Evolutionary conservation across 2,329 filamentous ascomycete genomes (phyloP).

Genomic region (Botrytis medusae): DNA sequence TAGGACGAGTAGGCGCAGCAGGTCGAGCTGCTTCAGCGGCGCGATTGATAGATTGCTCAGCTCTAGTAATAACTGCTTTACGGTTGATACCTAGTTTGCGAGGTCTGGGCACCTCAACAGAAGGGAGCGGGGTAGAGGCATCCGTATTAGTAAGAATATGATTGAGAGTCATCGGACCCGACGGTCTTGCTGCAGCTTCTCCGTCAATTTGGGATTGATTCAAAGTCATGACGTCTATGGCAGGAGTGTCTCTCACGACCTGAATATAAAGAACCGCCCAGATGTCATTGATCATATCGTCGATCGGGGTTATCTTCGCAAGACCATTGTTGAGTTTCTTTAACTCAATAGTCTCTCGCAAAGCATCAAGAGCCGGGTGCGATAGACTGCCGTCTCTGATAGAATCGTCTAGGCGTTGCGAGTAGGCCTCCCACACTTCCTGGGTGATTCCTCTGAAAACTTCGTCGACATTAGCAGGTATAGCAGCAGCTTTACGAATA

Average conservation of each 20-base stretch:
- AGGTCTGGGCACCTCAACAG: slow-evolving; percentile 32
- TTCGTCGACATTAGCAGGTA: slow-evolving; percentile 63
- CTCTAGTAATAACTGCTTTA: slow-evolving; percentile 58
- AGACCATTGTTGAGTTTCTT: slow-evolving; percentile 82
- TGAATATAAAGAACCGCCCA: slow-evolving; percentile 76
- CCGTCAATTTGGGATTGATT: slow-evolving; percentile 49
- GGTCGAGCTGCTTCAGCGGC: slow-evolving; percentile 39
- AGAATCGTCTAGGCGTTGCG: slow-evolving; percentile 60
- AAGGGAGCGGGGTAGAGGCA: slow-evolving; percentile 33
- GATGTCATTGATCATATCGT: slow-evolving; percentile 90
- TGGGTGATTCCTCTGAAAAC: slow-evolving; percentile 63
- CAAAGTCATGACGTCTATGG: slow-evolving; percentile 40
- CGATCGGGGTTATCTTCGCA: slow-evolving; percentile 82
- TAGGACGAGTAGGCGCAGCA: slow-evolving; percentile 41
- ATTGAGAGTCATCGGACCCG: slow-evolving; percentile 39
- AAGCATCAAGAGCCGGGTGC: slow-evolving; percentile 56
- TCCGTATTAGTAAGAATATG: slow-evolving; percentile 40
- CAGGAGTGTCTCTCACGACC: slow-evolving; percentile 59
- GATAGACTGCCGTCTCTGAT: slow-evolving; percentile 49
- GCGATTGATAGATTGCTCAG: slow-evolving; percentile 56
- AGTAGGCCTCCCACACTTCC: slow-evolving; percentile 63
- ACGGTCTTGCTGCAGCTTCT: slow-evolving; percentile 41
- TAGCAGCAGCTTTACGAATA: slow-evolving; percentile 55
- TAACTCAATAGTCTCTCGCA: slow-evolving; percentile 66
- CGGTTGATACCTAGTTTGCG: slow-evolving; percentile 37